Evolutionary conservation across 208 protist species (phyloP), one percentile per base, ranked within the genome.

Genomic region (Acanthamoeba sp.): DNA sequence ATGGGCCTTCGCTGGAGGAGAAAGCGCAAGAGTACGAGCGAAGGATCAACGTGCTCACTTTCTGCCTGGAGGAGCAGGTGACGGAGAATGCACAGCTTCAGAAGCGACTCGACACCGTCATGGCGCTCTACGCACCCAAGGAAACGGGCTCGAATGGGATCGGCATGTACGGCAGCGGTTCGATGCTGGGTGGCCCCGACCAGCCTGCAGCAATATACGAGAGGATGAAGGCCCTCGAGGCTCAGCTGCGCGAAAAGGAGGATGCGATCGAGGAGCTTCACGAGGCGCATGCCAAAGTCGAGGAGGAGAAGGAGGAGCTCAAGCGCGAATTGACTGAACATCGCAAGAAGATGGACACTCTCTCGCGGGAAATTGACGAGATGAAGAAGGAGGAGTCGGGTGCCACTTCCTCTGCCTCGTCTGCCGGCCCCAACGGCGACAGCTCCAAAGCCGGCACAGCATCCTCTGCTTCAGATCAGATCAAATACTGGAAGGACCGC

Each of bases 31-130:
- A 87, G 48, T 87, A 87, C 48, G 78, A 48, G 78, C 78, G 78
- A 87, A 5, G 78, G 27, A 87, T 87, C 78, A 57, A 87, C 78
- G 78, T 87, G 78, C 78, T 87, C 42, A 87, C 78, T 7, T 57
- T 59, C 42, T 87, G 78, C 42, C 9, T 87, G 78, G 78, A 87
- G 48, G 48, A 87, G 48, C 78, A 87, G 29, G 48, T 87, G 24
- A 48, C 57, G 42, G 78, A 87, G 22, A 87, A 87, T 55, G 42
- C 42, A 22, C 38, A 48, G 78, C 38, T 87, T 7, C 42, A 87
- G 48, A 48, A 87, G 48, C 38, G 42, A 5, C 32, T 87, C n/a
- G 78, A 87, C 38, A 87, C 48, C 16, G n/a, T 87, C 78, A 57
- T 38, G 40, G 48, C 78, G 14, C 42, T 57, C 78, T 59, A 48